Evolutionary conservation across 768 basidiomycete species (phyloP), one percentile per base, ranked within the genome.

Genomic region (Gymnopilus junonius): DNA sequence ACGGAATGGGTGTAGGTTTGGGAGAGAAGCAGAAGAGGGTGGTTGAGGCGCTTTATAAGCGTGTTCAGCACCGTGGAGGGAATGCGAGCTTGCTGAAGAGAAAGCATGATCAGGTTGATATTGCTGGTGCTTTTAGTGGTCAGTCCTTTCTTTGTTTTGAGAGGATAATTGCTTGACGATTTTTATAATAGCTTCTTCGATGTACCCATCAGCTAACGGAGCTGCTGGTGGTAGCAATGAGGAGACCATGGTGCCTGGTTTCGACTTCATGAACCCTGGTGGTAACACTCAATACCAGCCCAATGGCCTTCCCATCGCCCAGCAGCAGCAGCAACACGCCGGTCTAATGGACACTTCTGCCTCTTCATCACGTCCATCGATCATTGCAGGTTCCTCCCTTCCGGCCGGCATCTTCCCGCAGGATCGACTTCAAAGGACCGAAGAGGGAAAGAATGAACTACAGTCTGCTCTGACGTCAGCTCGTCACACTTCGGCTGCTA

Each of bases 81-180:
- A 56, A 50, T 34, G 61, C 64, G 40, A 73, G 67, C 40, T 27
- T 57, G 34, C 64, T 76, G 70, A 79, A 79, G 69, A 62, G 77
- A 51, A 69, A 69, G 32, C 59, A 69, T 34, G 62, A 58, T 51
- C 59, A 67, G 53, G 60, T 67, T 12, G 63, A 65, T n/a, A 20
- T 64, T 23, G 21, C 31, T 32, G 43, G 23, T 25, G 17, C 58
- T 25, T 60, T 59, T 23, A 51, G 57, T 42, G 35, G 63, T 65
- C 29, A 45, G 64, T 63, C 10, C 17, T 14, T 39, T 48, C 23
- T 6, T 25, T 29, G 27, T n/a, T 42, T 23, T 14, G 15, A 17
- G 35, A 3, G 21, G 20, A 7, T 14, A 17, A 25, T 2, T 8
- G 8, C 15, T 23, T 37, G 21, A 5, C n/a, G 3, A 29, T 37